Conservation (phyloP, 805 yeast species). For the Metschnikowia proteae region DNA sequence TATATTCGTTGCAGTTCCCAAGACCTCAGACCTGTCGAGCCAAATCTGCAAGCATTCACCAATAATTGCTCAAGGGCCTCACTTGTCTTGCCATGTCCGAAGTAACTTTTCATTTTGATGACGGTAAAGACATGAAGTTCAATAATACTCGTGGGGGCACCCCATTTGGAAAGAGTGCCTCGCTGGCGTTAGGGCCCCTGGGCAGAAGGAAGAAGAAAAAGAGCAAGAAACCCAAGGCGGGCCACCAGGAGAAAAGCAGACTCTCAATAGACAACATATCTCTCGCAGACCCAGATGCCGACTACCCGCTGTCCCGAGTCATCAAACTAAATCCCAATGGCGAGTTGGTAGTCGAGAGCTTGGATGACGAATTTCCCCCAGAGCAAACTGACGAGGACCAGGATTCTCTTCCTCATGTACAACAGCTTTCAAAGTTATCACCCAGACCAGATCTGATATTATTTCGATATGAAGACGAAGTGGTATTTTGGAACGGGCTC, state of each 20-base stretch:
- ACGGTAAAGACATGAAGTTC: slow-evolving; percentile 37
- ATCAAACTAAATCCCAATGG: slow-evolving; percentile 72
- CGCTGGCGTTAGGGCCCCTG: slow-evolving; percentile 5
- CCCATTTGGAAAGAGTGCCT: slow-evolving; percentile 3
- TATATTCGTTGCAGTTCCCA: not conserved
- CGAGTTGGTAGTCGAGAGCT: slow-evolving; percentile 66
- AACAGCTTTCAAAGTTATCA: not conserved
- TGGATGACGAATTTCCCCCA: slow-evolving; percentile 30
- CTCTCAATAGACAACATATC: slow-evolving; percentile 35
- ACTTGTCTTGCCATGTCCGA: slow-evolving; percentile 4
- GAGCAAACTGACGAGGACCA: not conserved
- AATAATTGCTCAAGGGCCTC: not conserved
- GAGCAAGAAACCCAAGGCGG: slow-evolving; percentile 8
- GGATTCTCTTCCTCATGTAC: not conserved
- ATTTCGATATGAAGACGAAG: slow-evolving; percentile 13
- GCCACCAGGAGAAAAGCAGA: not conserved
- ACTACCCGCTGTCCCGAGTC: slow-evolving; percentile 69
- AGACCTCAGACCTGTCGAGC: not conserved
- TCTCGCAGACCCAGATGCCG: slow-evolving; percentile 52
- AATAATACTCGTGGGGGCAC: slow-evolving; percentile 10
- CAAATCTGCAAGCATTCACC: not conserved
- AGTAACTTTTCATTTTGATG: slow-evolving; percentile 17
- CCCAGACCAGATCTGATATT: slow-evolving; percentile 10
- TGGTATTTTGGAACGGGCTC: slow-evolving; percentile 14
- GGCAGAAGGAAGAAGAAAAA: slow-evolving; percentile 35